phyloP scores from a whole-genome alignment of 345 rosid genomes.

The Linum lewisii region DNA sequence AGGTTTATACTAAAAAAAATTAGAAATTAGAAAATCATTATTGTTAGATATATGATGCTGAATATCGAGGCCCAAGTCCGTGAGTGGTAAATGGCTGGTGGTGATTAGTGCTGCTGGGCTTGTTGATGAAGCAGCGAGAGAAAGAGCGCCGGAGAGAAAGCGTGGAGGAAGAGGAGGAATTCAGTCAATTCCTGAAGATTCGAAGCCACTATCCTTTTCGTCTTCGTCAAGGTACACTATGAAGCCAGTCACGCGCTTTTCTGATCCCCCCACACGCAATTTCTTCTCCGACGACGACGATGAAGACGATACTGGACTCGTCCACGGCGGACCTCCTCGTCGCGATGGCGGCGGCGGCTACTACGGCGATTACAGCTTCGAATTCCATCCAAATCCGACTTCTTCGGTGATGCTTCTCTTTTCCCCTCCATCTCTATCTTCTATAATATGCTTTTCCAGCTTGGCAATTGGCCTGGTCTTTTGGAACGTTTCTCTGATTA shows the following conservation, averaged over 20 bases:
- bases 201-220: background rate
- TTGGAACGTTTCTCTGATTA: too few relatives aligned
- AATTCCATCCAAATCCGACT: constrained; percentile 11
- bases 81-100: too few relatives aligned
- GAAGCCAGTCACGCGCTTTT: constrained; percentile 23
- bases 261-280: constrained; percentile 16
- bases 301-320: constrained; percentile 1
- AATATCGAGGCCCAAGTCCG: too few relatives aligned
- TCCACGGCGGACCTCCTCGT: too few relatives aligned
- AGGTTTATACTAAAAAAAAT: too few relatives aligned
- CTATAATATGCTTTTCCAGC: background rate
- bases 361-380: constrained; percentile 16
- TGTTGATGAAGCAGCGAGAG: too few relatives aligned
- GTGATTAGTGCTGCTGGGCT: too few relatives aligned
- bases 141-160: too few relatives aligned
- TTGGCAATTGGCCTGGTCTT: background rate
- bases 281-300: constrained; percentile 24
- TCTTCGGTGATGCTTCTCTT: background rate
- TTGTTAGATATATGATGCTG: too few relatives aligned
- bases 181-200: too few relatives aligned
- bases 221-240: constrained; percentile 22
- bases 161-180: too few relatives aligned
- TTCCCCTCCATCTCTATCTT: background rate
- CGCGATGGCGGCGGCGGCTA: background rate
- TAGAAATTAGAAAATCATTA: too few relatives aligned